Percentiles rank a stretch among this genome's conserved stretches.
These are phyloP conservation scores for Penicillium sp. DNA, from an alignment of 2,329 filamentous ascomycete genomes.

Conservation along the genomic window DNA sequence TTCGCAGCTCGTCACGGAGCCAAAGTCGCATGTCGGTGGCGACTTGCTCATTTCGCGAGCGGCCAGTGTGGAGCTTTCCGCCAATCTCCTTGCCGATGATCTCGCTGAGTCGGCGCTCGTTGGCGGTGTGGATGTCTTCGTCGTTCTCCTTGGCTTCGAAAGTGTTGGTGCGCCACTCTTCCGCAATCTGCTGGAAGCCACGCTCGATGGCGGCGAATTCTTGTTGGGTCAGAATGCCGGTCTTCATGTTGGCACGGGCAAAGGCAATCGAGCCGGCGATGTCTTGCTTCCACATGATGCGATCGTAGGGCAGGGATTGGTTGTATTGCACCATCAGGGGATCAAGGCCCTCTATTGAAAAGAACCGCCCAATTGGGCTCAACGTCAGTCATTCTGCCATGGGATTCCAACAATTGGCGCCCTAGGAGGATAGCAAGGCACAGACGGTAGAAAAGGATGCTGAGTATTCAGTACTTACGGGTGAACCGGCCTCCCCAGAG, in stretches of 20 bases:
- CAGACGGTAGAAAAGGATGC: too few relatives aligned
- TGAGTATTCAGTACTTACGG: constrained; percentile 32
- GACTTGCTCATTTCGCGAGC: constrained; percentile 85
- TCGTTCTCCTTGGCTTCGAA: constrained; percentile 36
- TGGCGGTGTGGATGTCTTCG: constrained; percentile 64
- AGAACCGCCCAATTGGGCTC: background rate
- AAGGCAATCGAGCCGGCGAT: constrained; percentile 76
- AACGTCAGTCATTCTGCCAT: constrained; percentile 13
- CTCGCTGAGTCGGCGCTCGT: constrained; percentile 69
- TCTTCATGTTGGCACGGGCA: constrained; percentile 70
- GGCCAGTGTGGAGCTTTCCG: constrained; percentile 83
- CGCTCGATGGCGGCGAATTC: constrained; percentile 70
- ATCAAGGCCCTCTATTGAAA: constrained; percentile 62
- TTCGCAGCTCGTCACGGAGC: constrained; percentile 67
- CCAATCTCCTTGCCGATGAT: constrained; percentile 79
- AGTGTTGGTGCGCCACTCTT: constrained; percentile 39
- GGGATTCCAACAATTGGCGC: too few relatives aligned
- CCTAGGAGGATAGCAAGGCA: too few relatives aligned
- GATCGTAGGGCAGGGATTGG: constrained; percentile 72
- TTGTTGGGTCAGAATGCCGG: constrained; percentile 63
- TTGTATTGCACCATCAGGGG: constrained; percentile 85
- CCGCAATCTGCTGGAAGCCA: constrained; percentile 56
- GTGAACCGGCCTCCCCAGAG: constrained; percentile 59
- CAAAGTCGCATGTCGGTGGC: constrained; percentile 87
- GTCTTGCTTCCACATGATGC: constrained; percentile 70